These are phyloP conservation scores for Suillus weaverae DNA, from an alignment of 768 basidiomycete genomes.

Conservation along the genomic window DNA sequence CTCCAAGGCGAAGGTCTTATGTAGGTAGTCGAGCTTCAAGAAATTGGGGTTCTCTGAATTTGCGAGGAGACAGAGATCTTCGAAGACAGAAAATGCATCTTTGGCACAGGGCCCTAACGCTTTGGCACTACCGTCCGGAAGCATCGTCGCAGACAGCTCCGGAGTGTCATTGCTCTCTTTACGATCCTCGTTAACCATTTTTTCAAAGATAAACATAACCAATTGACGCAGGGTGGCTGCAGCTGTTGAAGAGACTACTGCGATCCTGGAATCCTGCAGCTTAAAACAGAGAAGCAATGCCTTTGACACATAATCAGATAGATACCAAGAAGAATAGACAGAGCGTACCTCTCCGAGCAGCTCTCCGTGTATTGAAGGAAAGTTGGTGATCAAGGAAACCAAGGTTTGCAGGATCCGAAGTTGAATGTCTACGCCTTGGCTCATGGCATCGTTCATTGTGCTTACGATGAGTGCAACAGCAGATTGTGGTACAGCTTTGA, in stretches of 20 bases:
- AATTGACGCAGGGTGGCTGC: constrained; percentile 94
- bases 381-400: constrained; percentile 87
- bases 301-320: constrained; percentile 38
- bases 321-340: too few relatives aligned
- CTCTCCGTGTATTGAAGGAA: constrained; percentile 75
- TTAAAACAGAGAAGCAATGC: constrained; percentile 93
- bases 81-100: constrained; percentile 87
- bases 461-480: constrained; percentile 77
- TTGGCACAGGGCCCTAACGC: constrained; percentile 70
- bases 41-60: constrained; percentile 80
- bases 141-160: constrained; percentile 40
- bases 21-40: constrained; percentile 76
- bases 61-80: constrained; percentile 89
- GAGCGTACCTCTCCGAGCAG: constrained; percentile 76
- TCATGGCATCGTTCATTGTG: constrained; percentile 86
- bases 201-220: constrained; percentile 97
- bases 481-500: constrained; percentile 81
- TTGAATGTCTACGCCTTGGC: constrained; percentile 96
- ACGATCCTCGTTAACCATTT: constrained; percentile 79
- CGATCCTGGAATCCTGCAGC: constrained; percentile 91
- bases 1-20: constrained; percentile 95
- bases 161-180: constrained; percentile 29
- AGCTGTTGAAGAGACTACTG: constrained; percentile 95
- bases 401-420: constrained; percentile 91
- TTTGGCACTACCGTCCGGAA: constrained; percentile 70